These are phyloP conservation scores for Cryptomeria japonica DNA, from an alignment of 75 land plant species.

Conservation along the genomic window DNA sequence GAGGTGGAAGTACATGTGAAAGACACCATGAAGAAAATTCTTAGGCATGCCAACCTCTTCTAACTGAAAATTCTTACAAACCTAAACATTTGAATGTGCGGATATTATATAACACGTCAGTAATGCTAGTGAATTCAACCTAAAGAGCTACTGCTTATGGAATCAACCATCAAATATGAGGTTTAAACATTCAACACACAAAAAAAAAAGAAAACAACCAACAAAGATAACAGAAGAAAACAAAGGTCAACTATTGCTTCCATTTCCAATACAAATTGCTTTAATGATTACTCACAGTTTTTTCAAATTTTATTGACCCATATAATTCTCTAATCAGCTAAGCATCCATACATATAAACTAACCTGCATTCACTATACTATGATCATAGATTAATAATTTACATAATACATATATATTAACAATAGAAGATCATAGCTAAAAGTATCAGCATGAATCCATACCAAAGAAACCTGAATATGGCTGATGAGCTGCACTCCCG, in stretches of 20 bases:
- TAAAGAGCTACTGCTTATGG: background rate
- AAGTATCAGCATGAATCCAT: slow-evolving; percentile 1
- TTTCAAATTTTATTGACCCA: background rate
- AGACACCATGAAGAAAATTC: background rate
- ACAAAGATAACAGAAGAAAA: background rate
- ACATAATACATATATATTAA: background rate
- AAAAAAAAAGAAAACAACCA: background rate
- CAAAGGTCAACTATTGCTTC: background rate
- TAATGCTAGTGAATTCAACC: background rate
- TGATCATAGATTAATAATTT: background rate
- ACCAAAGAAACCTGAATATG: slow-evolving; percentile 87
- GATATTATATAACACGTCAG: background rate
- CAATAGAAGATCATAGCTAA: background rate
- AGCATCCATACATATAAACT: slow-evolving; percentile 1
- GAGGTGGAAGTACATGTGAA: too few relatives aligned
- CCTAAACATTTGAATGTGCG: background rate
- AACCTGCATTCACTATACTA: background rate
- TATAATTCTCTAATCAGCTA: background rate
- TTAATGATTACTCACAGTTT: background rate
- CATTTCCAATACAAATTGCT: background rate
- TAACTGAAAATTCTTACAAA: background rate
- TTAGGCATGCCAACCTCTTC: background rate
- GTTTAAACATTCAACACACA: background rate
- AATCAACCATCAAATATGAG: background rate
- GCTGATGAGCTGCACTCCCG: slow-evolving; percentile 42